Conservation (phyloP, 257 asterid genomes). For the Capsicum rhomboideum region DNA sequence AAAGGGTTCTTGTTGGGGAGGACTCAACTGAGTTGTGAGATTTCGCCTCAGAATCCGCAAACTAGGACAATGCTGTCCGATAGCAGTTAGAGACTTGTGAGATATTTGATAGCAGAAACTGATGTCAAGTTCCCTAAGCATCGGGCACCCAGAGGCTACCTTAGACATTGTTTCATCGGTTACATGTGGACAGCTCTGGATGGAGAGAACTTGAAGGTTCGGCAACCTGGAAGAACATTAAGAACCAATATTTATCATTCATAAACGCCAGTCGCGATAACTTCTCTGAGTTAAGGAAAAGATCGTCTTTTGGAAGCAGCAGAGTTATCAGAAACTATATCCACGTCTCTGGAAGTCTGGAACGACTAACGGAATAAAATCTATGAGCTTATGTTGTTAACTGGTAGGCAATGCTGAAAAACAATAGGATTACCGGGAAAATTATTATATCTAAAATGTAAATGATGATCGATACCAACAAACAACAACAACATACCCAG, state of each 20-base stretch:
- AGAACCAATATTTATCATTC: not conserved
- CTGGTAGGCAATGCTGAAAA: too few relatives aligned
- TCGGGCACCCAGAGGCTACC: constrained; percentile 55
- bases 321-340: too few relatives aligned
- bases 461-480: too few relatives aligned
- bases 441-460: too few relatives aligned
- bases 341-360: too few relatives aligned
- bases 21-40: constrained; percentile 70
- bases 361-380: too few relatives aligned
- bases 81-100: constrained; percentile 42
- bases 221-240: constrained; percentile 48
- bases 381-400: too few relatives aligned
- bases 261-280: not conserved
- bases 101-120: constrained; percentile 83
- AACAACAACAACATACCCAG: too few relatives aligned
- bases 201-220: constrained; percentile 62
- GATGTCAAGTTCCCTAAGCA: constrained; percentile 65
- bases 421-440: too few relatives aligned
- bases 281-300: too few relatives aligned
- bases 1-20: constrained; percentile 46
- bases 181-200: constrained; percentile 63
- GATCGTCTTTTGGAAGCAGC: too few relatives aligned
- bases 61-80: constrained; percentile 49
- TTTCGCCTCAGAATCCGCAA: constrained; percentile 43
- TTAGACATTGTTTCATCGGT: constrained; percentile 45